phyloP scores from a whole-genome alignment of 2,329 filamentous ascomycete species.

The Ustulina deusta region DNA sequence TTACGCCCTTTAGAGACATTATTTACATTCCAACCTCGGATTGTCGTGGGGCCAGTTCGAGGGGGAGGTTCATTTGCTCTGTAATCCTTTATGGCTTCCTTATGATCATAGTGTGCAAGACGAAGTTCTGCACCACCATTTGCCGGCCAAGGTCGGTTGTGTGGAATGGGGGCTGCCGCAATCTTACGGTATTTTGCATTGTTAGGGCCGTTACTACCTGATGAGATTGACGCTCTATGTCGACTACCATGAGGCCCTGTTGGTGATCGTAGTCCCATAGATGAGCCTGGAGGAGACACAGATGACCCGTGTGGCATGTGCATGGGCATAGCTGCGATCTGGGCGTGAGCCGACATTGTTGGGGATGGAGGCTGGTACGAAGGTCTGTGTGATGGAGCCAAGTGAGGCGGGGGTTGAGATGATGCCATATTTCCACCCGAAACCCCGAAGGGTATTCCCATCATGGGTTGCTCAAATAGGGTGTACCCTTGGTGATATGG shows the following conservation, averaged over 20 bases:
- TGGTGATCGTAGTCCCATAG: conserved; percentile 46
- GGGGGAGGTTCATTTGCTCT: conserved; percentile 66
- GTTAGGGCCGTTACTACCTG: conserved; percentile 43
- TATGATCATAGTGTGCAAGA: conserved; percentile 67
- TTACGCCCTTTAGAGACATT: conserved; percentile 54
- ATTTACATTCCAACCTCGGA: conserved; percentile 68
- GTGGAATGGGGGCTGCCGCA: conserved; percentile 67
- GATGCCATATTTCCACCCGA: conserved; percentile 41
- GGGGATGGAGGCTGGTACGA: conserved; percentile 47
- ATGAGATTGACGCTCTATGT: conserved; percentile 51
- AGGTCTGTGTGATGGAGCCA: conserved; percentile 21
- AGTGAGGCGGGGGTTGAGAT: conserved; percentile 39
- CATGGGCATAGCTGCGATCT: conserved; percentile 41
- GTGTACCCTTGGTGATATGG: conserved; percentile 54
- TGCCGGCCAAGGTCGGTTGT: conserved; percentile 62
- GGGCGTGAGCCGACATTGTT: conserved; percentile 43
- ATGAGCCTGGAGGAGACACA: conserved; percentile 45
- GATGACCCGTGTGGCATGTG: conserved; percentile 46
- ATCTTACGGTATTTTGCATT: conserved; percentile 67
- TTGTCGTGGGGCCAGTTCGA: conserved; percentile 66
- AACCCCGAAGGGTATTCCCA: conserved; percentile 43
- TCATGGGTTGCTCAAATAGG: conserved; percentile 49
- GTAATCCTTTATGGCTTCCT: conserved; percentile 69
- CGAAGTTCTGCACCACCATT: conserved; percentile 65
- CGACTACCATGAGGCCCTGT: conserved; percentile 47